Base-by-base conservation (phyloP, 1,284 basidiomycete genomes). In the Psilocybe mexicana region DNA sequence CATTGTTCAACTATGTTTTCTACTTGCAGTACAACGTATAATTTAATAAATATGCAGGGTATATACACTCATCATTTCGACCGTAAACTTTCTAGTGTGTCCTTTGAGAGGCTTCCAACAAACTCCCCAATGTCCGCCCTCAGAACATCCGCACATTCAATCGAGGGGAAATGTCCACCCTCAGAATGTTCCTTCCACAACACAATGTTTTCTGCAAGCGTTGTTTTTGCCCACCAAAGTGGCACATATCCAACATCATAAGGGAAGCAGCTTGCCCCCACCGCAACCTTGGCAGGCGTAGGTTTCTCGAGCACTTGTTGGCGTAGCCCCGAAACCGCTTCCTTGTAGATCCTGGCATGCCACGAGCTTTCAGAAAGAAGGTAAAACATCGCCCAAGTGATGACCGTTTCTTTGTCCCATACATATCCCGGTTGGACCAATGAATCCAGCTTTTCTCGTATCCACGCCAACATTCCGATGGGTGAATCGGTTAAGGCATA, bases 391-490 rank as follows among this genome's bases (percentile, higher is more conserved):
- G 60, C 61, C 64, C 65, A 63, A 28, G 63, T 65, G 48, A 64
- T 64, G 35, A 80, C 77, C 71, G 68, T 79, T 76, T 83, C 82
- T 54, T 83, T 79, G 30, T 73, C 70, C 82, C 82, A 84, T 1
- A 70, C 69, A 59, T 83, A 84, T 0, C 64, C 61, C 35, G 81
- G 84, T 10, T 70, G 62, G 14, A 76, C 69, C 10, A 83, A 62
- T 2, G 51, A 40, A 24, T 65, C 60, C 18, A 69, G 57, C 64
- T 85, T 84, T 63, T 85, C 83, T 52, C 82, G 82, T 43, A 85
- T 79, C 81, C 83, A 86, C 2, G 81, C 80, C 3, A 85, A 72
- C 43, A 85, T 67, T 0, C 81, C 83, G 4, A 78, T 73, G 1
- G 84, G 84, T 5, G 82, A 83, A 64, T 85, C 83, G 1, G 75